phyloP scores from a whole-genome alignment of 2,329 filamentous ascomycete species.

The Spiromastix sp. region DNA sequence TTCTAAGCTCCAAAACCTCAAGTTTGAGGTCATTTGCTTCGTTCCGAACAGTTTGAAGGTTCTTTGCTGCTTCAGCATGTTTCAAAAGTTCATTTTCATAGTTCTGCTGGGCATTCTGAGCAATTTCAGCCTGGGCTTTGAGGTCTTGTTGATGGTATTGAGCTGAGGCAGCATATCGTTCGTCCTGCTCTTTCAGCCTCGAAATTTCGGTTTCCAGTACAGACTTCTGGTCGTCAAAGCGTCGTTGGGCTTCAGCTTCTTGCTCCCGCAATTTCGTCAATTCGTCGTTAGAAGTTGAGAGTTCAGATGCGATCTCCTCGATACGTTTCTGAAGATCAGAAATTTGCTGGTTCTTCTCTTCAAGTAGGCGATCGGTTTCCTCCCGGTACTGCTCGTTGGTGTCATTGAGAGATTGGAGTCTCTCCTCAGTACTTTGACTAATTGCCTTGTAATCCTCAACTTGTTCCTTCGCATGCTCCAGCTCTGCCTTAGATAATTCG shows the following conservation, averaged over 20 bases:
- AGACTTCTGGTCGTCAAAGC: slow-evolving; percentile 71
- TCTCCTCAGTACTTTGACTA: slow-evolving; percentile 78
- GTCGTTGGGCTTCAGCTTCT: slow-evolving; percentile 62
- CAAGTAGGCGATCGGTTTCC: slow-evolving; percentile 66
- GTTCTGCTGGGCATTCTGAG: slow-evolving; percentile 82
- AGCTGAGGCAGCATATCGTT: slow-evolving; percentile 66
- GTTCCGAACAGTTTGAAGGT: slow-evolving; percentile 63
- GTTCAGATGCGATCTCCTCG: slow-evolving; percentile 72
- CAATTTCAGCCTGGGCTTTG: slow-evolving; percentile 86
- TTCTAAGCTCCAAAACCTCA: slow-evolving; percentile 61
- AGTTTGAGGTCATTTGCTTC: slow-evolving; percentile 78
- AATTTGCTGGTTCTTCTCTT: slow-evolving; percentile 69
- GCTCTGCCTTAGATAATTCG: slow-evolving; percentile 66
- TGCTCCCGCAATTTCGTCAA: slow-evolving; percentile 69
- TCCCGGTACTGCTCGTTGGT: slow-evolving; percentile 81
- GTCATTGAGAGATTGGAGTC: slow-evolving; percentile 65
- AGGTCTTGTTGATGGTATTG: slow-evolving; percentile 85
- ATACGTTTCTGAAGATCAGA: slow-evolving; percentile 72
- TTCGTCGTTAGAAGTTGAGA: slow-evolving; percentile 71
- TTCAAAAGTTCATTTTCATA: slow-evolving; percentile 93
- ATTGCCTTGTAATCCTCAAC: slow-evolving; percentile 82
- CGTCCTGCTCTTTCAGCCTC: slow-evolving; percentile 73
- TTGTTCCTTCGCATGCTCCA: slow-evolving; percentile 71
- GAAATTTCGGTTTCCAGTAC: slow-evolving; percentile 68
- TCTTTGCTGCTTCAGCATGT: slow-evolving; percentile 88